These are phyloP conservation scores for Gleditsia sinensis DNA, from an alignment of 306 rosid species.

Conservation along the genomic window DNA sequence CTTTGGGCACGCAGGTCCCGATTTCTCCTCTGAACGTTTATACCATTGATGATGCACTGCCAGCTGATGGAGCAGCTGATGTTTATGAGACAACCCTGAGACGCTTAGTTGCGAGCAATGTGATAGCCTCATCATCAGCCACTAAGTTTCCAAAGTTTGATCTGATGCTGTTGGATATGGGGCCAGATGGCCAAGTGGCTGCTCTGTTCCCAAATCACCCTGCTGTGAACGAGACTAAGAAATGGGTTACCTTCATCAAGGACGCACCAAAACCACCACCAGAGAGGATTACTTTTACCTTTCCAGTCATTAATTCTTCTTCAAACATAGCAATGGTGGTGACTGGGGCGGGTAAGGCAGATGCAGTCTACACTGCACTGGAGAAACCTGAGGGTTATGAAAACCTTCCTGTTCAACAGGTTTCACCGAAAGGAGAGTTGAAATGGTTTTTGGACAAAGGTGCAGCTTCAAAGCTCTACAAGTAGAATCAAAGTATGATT, in stretches of 20 bases:
- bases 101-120: constrained; percentile 41
- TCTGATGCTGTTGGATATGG: constrained; percentile 70
- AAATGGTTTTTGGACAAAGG: constrained; percentile 67
- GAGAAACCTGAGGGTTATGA: constrained; percentile 29
- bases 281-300: constrained; percentile 64
- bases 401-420: constrained; percentile 51
- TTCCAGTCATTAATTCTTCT: constrained; percentile 66
- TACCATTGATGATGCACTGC: constrained; percentile 59
- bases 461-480: constrained; percentile 63
- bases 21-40: constrained; percentile 56
- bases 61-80: constrained; percentile 72
- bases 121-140: constrained; percentile 39
- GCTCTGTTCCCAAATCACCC: constrained; percentile 69
- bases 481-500: not conserved
- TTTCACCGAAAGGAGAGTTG: constrained; percentile 58
- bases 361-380: constrained; percentile 49
- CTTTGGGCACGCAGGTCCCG: constrained; percentile 36
- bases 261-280: constrained; percentile 78
- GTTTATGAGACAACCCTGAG: constrained; percentile 60
- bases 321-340: constrained; percentile 58
- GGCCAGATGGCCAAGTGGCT: constrained; percentile 37
- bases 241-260: constrained; percentile 61
- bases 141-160: constrained; percentile 63
- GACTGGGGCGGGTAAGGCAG: constrained; percentile 55
- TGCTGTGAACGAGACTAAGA: constrained; percentile 48